Percentiles rank a stretch among this genome's conserved stretches.
phyloP scores from a whole-genome alignment of 805 yeast species.

The Candida palmyrensis region DNA sequence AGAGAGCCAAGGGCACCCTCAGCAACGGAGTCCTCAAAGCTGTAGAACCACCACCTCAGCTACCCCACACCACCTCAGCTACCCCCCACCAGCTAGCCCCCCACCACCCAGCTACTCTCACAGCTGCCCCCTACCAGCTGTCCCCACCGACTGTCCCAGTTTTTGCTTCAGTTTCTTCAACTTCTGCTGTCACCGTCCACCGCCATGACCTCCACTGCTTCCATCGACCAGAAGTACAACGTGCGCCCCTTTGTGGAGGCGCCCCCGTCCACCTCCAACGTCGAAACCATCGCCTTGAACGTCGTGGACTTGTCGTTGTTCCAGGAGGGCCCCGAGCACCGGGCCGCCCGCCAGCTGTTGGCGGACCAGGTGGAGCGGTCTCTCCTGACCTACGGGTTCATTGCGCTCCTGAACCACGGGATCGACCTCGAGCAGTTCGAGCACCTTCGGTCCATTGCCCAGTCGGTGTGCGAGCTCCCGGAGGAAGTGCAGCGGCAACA shows the following conservation, averaged over 20 bases:
- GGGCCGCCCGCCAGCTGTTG: constrained; percentile 20
- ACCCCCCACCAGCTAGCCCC: too few species aligned
- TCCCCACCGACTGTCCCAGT: too few species aligned
- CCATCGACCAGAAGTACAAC: constrained; percentile 15
- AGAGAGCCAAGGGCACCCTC: too few species aligned
- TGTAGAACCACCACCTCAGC: too few species aligned
- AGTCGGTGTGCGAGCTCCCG: constrained; percentile 35
- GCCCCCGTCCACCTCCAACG: constrained; percentile 11
- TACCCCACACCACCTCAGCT: too few species aligned
- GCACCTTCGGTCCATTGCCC: constrained; percentile 35
- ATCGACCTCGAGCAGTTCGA: constrained; percentile 25
- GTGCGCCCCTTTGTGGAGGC: constrained; percentile 24
- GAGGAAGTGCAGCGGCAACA: constrained; percentile 33
- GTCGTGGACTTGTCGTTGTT: constrained; percentile 33
- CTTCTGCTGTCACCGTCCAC: too few species aligned
- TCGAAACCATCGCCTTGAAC: constrained; percentile 22
- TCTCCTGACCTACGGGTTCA: constrained; percentile 39
- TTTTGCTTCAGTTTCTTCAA: too few species aligned
- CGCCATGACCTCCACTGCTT: constrained; percentile 2
- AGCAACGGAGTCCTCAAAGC: too few species aligned
- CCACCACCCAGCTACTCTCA: too few species aligned
- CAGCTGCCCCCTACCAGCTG: too few species aligned
- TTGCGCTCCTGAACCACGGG: constrained; percentile 39
- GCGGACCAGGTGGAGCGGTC: constrained; percentile 37
- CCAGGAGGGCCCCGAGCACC: constrained; percentile 31